These are phyloP conservation scores for Chrysanthemum lavandulifolium DNA, from an alignment of 129 eudicot species.

Conservation along the genomic window DNA sequence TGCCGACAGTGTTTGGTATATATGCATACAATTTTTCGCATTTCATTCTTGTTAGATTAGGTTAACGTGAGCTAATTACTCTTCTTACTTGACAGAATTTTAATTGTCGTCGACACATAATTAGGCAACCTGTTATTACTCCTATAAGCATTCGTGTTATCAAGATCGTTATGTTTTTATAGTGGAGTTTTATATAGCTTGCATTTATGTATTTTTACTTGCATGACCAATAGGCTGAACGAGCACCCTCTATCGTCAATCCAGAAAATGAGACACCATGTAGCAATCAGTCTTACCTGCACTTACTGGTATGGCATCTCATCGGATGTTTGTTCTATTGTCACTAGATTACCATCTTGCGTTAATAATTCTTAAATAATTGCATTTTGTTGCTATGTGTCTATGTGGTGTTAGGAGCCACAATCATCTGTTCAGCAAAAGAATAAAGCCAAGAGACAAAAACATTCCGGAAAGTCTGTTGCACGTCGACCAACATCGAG, in stretches of 20 bases:
- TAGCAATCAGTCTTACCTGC: constrained; percentile 47
- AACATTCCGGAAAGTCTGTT: constrained; percentile 61
- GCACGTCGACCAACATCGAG: constrained; percentile 65
- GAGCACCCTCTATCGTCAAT: constrained; percentile 11
- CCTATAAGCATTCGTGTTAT: constrained; percentile 47
- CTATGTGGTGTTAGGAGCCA: no score
- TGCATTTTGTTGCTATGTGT: no score
- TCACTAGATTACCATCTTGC: neutral
- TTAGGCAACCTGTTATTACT: constrained; percentile 47
- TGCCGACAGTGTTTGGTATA: constrained; percentile 93
- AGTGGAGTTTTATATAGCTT: neutral
- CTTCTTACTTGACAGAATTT: constrained; percentile 44
- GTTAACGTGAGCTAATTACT: constrained; percentile 10
- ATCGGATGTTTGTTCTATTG: neutral
- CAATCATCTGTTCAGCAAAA: constrained; percentile 46
- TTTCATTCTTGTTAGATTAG: neutral
- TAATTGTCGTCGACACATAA: constrained; percentile 72
- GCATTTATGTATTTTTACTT: neutral
- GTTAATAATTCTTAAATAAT: no score
- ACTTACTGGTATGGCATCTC: constrained; percentile 45
- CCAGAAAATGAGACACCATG: constrained; percentile 19
- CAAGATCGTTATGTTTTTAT: neutral
- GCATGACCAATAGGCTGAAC: constrained; percentile 52
- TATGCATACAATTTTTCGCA: neutral
- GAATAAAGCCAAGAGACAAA: constrained; percentile 45